phyloP scores from a whole-genome alignment of 129 eudicot species.

The Arctium lappa region DNA sequence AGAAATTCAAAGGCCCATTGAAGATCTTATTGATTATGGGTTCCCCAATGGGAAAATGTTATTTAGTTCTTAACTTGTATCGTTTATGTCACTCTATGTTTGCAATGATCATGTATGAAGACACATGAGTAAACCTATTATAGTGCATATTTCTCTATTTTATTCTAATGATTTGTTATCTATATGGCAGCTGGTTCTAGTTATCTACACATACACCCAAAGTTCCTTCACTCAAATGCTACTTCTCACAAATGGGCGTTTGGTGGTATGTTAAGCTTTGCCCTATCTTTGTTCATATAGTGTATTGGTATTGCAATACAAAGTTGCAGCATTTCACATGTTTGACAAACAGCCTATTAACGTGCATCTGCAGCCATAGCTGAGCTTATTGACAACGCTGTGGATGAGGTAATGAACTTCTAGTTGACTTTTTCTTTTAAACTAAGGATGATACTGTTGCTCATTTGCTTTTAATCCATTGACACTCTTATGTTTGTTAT shows the following conservation, averaged over 20 bases:
- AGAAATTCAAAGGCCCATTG: too few species aligned
- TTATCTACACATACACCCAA: slow-evolving; percentile 58
- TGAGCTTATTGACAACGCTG: slow-evolving; percentile 65
- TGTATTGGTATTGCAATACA: background rate
- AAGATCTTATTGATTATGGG: too few species aligned
- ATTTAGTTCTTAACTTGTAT: background rate
- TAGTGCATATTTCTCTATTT: background rate
- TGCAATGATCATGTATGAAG: background rate
- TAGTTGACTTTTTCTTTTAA: background rate
- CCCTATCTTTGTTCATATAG: background rate
- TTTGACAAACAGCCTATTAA: background rate
- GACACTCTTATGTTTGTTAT: background rate
- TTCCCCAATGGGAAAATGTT: too few species aligned
- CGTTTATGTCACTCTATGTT: background rate
- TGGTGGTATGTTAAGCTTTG: slow-evolving; percentile 49
- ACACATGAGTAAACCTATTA: background rate
- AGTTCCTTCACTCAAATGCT: slow-evolving; percentile 71
- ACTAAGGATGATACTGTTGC: background rate
- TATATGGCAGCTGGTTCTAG: slow-evolving; percentile 44
- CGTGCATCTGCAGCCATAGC: slow-evolving; percentile 54
- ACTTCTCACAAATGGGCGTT: slow-evolving; percentile 81
- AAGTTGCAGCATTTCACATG: slow-evolving; percentile 3
- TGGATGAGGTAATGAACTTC: slow-evolving; percentile 55
- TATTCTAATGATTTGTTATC: slow-evolving; percentile 4
- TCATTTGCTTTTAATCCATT: background rate